Evolutionary conservation across 345 rosid species (phyloP), one percentile per base, ranked within the genome.

Genomic region (Boechera retrofracta): DNA sequence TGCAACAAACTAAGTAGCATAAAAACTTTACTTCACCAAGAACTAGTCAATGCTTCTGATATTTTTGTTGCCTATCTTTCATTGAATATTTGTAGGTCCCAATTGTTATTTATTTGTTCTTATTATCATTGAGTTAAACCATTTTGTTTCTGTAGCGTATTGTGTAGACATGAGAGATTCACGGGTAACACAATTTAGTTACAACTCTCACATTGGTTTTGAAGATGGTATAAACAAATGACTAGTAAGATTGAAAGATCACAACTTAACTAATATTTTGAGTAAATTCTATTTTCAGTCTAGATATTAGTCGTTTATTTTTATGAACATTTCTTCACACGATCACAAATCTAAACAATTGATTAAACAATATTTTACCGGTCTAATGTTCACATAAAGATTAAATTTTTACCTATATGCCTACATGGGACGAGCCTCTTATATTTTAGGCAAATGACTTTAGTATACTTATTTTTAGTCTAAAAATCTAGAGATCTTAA

Each of bases 1-100:
- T 63, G 5, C 51, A 70, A 70, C 71, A 63, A 64, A 65, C 66
- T 72, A 64, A 78, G 53, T 58, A 64, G 57, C 67, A 56, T 55
- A 56, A 64, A 53, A 62, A 64, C 75, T 57, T 58, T 42, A 13
- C 29, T 69, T 77, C 70, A 69, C 64, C 80, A 52, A 77, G 41
- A 70, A 45, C 71, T 1, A 77, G 76, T 70, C n/a, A 71, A 71
- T 71, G 66, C 56, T 42, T 70, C 65, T 44, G 51, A 38, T 7
- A 1, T 35, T 51, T 67, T 21, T 51, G 11, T 77, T 69, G 65
- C 71, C 80, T 48, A 31, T 45, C 18, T 12, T 66, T 48, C 69
- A 78, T 57, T 65, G 57, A 72, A 72, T 78, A 49, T 58, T 66
- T 59, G 74, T 59, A 72, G 74, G 77, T 72, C 81, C 73, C 56